A percentile compares a stretch with the other conserved stretches of the same genome.
Evolutionary conservation across 2,329 filamentous ascomycete genomes (phyloP).

Genomic region (Colletotrichum somersetense): DNA sequence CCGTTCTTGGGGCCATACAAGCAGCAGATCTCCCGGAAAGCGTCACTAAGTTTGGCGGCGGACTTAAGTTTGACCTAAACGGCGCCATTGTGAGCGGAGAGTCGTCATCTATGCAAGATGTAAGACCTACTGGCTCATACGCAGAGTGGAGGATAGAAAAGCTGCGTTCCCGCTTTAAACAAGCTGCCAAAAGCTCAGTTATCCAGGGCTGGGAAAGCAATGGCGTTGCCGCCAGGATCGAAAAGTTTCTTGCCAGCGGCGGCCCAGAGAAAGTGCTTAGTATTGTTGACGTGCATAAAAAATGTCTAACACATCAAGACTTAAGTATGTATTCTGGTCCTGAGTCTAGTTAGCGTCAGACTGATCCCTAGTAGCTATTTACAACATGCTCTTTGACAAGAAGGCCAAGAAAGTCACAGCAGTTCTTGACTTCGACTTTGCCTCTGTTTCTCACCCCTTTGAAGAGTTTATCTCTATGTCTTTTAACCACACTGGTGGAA

Average conservation of each 20-base stretch:
- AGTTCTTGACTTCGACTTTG: conserved; percentile 48
- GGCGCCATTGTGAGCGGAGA: conserved; percentile 42
- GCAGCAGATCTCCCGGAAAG: conserved; percentile 37
- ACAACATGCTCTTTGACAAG: conserved; percentile 47
- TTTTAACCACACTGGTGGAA: conserved; percentile 5
- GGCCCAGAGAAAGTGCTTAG: conserved; percentile 39
- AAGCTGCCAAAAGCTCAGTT: conserved; percentile 31
- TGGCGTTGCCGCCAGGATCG: conserved; percentile 39
- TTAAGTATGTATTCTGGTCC: conserved; percentile 43
- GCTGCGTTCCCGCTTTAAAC: conserved; percentile 32
- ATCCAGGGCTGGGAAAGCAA: conserved; percentile 43
- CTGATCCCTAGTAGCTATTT: conserved; percentile 40
- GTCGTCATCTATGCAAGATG: conserved; percentile 38
- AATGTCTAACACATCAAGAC: conserved; percentile 45
- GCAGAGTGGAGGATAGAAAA: conserved; percentile 34
- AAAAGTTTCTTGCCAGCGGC: conserved; percentile 39
- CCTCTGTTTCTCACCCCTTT: conserved; percentile 43
- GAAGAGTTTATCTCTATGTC: conserved; percentile 43
- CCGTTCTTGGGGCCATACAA: conserved; percentile 42
- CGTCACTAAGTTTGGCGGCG: conserved; percentile 42
- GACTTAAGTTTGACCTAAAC: conserved; percentile 42
- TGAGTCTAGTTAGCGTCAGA: neutral
- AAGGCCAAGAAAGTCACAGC: conserved; percentile 44
- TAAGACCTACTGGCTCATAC: conserved; percentile 41
- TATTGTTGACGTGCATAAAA: conserved; percentile 39